Evolutionary conservation across 2,329 filamentous ascomycete genomes (phyloP), one percentile per base, ranked within the genome.

Genomic region (Cladobotryum mycophilum): DNA sequence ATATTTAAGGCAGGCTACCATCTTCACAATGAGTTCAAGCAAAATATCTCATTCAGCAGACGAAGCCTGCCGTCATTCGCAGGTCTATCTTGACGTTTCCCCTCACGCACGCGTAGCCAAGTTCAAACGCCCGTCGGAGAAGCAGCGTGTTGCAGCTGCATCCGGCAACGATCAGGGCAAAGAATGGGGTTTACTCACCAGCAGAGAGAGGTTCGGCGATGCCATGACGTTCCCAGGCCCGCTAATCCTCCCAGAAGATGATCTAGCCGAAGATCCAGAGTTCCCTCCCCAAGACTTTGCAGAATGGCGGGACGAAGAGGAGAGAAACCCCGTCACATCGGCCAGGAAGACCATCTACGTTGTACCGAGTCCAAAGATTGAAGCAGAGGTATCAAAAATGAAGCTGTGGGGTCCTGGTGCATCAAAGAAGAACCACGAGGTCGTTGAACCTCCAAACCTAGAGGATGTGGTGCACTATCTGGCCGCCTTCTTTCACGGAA

Each of bases 231-330:
- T 84, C 54, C 82, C 82, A 0, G 78, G 69, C 0, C 81, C 82
- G 0, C 60, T 86, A 5, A 67, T 84, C 0, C 65, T 86, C 0
- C 82, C 83, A 0, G 71, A 68, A 2, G 82, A 86, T 58, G 78
- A 80, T 17, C 68, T 87, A 1, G 73, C 76, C 1, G 64, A 71
- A 34, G 76, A 85, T 37, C 75, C 78, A 1, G 67, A 74, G 5
- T 71, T 70, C 37, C 68, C 72, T 1, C 65, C 75, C 0, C 82
- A 86, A 55, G 76, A 70, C 37, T 67, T 81, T 40, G 67, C 70
- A 25, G 69, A 71, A 0, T 86, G 80, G 79, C 55, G 71, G 2
- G 57, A 68, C 0, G 51, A 67, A 22, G 66, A 67, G 6, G 56
- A 68, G 5, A 70, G 80, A 5, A 83, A 84, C 51, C 66, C 70